A percentile compares a stretch with the other conserved stretches of the same genome.
Evolutionary conservation across 495 filamentous ascomycete genomes (phyloP).

Genomic region (Pyrenula massariospora): DNA sequence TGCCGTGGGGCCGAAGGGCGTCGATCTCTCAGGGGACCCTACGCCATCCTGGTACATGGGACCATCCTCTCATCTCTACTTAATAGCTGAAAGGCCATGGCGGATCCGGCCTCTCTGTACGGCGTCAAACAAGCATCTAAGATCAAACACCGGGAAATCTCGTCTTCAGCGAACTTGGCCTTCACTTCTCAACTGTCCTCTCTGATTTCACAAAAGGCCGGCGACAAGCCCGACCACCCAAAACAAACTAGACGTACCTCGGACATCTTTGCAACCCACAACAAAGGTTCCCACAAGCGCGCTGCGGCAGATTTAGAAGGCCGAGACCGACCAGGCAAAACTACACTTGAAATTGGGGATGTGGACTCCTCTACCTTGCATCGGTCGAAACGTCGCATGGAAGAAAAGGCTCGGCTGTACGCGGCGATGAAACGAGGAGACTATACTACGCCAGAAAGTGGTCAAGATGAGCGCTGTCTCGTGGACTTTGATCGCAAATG

Average conservation of each 20-base stretch:
- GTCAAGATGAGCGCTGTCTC: slow-evolving; percentile 33
- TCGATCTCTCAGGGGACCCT: too few species aligned
- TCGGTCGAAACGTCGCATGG: slow-evolving; percentile 66
- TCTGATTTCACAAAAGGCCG: slow-evolving; percentile 42
- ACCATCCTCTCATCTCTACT: too few species aligned
- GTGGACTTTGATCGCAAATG: slow-evolving; percentile 95
- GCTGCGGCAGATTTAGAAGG: slow-evolving; percentile 39
- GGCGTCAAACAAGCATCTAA: slow-evolving; percentile 44
- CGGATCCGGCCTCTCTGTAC: slow-evolving; percentile 44
- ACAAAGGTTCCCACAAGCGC: slow-evolving; percentile 58
- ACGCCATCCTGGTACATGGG: too few species aligned
- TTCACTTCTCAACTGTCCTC: slow-evolving; percentile 71
- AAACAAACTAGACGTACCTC: slow-evolving; percentile 58
- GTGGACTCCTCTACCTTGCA: slow-evolving; percentile 33
- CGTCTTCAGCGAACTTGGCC: slow-evolving; percentile 61
- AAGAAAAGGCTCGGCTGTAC: slow-evolving; percentile 78
- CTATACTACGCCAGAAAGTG: slow-evolving; percentile 28
- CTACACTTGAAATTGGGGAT: slow-evolving; percentile 25
- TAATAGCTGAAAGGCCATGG: neutral
- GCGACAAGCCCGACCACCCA: slow-evolving; percentile 36
- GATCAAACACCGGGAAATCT: slow-evolving; percentile 43
- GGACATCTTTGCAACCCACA: slow-evolving; percentile 59
- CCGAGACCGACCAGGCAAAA: slow-evolving; percentile 13
- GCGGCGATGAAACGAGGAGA: slow-evolving; percentile 70
- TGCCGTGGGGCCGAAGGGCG: too few species aligned